Conservation (phyloP, 2,329 filamentous ascomycete species). For the Epichloe baconii region DNA sequence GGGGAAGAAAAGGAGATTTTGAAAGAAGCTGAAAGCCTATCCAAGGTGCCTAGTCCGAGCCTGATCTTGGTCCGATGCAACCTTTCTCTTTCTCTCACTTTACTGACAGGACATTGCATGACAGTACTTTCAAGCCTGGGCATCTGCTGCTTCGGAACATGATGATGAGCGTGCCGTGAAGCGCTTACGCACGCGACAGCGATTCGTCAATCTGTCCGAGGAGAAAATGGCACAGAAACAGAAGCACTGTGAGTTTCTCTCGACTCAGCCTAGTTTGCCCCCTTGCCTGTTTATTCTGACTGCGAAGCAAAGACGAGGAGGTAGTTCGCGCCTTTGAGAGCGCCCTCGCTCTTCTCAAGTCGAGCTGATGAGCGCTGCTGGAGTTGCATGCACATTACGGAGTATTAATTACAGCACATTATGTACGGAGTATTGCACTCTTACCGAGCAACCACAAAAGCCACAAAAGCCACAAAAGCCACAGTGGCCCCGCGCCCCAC, state of each 20-base stretch:
- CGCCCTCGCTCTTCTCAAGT: constrained; percentile 40
- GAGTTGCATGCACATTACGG: neutral
- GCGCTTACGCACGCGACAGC: constrained; percentile 66
- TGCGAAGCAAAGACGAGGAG: constrained; percentile 25
- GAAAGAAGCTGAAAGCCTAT: constrained; percentile 53
- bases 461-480: too few relatives aligned
- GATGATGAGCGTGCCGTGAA: constrained; percentile 69
- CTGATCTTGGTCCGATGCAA: neutral
- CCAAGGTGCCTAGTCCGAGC: constrained; percentile 35
- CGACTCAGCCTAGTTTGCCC: neutral
- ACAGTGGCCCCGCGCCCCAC: neutral
- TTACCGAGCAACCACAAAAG: too few relatives aligned
- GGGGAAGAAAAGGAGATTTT: constrained; percentile 51
- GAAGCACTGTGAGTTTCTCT: constrained; percentile 54
- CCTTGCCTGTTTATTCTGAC: constrained; percentile 8
- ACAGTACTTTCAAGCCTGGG: constrained; percentile 73
- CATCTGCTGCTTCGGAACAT: constrained; percentile 53
- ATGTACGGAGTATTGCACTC: too few relatives aligned
- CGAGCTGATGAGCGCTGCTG: constrained; percentile 17
- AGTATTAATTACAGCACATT: neutral
- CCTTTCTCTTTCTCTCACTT: neutral
- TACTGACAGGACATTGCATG: neutral
- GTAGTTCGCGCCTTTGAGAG: constrained; percentile 51
- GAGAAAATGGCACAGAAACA: constrained; percentile 59
- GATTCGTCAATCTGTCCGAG: constrained; percentile 65